Evolutionary conservation across 1,139 yeast species (phyloP).

Genomic region (Hansenula lynferdii): DNA sequence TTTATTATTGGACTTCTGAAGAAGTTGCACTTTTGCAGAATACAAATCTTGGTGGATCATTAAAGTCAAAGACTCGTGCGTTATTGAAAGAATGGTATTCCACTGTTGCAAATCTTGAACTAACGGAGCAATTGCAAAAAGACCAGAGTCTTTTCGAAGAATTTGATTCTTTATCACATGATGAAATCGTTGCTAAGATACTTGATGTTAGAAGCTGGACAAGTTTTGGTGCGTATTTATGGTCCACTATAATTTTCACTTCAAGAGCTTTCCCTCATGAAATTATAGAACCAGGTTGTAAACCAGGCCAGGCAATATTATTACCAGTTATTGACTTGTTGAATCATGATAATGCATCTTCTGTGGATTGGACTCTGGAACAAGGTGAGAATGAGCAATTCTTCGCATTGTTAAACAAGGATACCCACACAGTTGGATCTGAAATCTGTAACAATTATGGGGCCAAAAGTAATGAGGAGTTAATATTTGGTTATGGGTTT

Average conservation of each 20-base stretch:
- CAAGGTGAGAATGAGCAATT: slow-evolving; percentile 5
- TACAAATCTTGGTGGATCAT: slow-evolving; percentile 47
- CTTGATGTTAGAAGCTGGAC: slow-evolving; percentile 36
- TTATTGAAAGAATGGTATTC: slow-evolving; percentile 26
- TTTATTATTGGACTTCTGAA: slow-evolving; percentile 54
- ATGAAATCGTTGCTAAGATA: slow-evolving; percentile 4
- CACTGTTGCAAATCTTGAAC: slow-evolving; percentile 9
- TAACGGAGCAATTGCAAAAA: background rate
- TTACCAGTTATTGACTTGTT: slow-evolving; percentile 68
- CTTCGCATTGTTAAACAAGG: slow-evolving; percentile 15
- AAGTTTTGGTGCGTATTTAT: slow-evolving; percentile 51
- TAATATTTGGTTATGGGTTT: slow-evolving; percentile 57
- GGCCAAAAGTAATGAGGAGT: slow-evolving; percentile 77
- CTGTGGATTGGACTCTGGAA: slow-evolving; percentile 51
- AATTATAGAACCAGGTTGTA: slow-evolving; percentile 26
- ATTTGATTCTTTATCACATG: slow-evolving; percentile 2
- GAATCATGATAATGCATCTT: slow-evolving; percentile 55
- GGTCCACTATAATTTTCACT: slow-evolving; percentile 62
- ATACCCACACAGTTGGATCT: slow-evolving; percentile 27
- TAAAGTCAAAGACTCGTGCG: slow-evolving; percentile 27
- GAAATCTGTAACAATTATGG: slow-evolving; percentile 83
- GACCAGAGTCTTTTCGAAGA: slow-evolving; percentile 10
- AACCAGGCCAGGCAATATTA: slow-evolving; percentile 51
- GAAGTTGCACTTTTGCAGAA: slow-evolving; percentile 53
- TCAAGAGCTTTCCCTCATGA: slow-evolving; percentile 69